A percentile compares a stretch with the other conserved stretches of the same genome.
phyloP scores from a whole-genome alignment of 768 basidiomycete species.

The Collybiopsis luxurians region DNA sequence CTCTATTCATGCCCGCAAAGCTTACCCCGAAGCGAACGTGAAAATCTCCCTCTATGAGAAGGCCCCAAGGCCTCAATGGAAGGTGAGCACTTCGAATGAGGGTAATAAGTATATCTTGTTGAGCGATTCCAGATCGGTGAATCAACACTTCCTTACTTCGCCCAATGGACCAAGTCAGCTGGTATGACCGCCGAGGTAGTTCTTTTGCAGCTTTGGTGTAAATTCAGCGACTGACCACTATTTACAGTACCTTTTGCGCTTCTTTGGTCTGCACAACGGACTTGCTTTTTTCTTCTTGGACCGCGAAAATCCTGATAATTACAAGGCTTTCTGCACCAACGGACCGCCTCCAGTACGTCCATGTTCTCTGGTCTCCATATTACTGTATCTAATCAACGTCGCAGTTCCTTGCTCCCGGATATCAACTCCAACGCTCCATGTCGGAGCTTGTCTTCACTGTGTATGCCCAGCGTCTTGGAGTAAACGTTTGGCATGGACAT shows the following conservation, averaged over 20 bases:
- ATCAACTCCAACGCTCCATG: slow-evolving; percentile 12
- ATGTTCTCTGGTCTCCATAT: not conserved
- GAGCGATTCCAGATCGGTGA: slow-evolving; percentile 9
- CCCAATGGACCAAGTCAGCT: slow-evolving; percentile 11
- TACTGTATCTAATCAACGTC: slow-evolving; percentile 4
- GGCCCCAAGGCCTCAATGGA: slow-evolving; percentile 9
- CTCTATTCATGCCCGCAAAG: slow-evolving; percentile 13
- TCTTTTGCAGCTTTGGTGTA: not conserved
- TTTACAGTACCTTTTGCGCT: slow-evolving; percentile 4
- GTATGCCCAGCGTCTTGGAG: slow-evolving; percentile 12
- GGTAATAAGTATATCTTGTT: too few species aligned
- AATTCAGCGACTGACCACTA: not conserved
- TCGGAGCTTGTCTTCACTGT: slow-evolving; percentile 14
- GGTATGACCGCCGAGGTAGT: slow-evolving; percentile 4
- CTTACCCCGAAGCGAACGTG: slow-evolving; percentile 10
- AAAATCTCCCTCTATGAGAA: slow-evolving; percentile 15
- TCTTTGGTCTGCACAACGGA: slow-evolving; percentile 12
- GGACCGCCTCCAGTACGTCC: slow-evolving; percentile 7
- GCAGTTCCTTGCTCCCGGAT: not conserved
- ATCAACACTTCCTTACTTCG: slow-evolving; percentile 13
- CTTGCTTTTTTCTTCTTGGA: slow-evolving; percentile 13
- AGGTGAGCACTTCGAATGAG: slow-evolving; percentile 11
- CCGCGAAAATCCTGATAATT: slow-evolving; percentile 7
- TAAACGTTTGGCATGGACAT: slow-evolving; percentile 13
- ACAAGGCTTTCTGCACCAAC: slow-evolving; percentile 10